Conservation (phyloP, 139 green algal genomes). For the Ulvella scutata region DNA sequence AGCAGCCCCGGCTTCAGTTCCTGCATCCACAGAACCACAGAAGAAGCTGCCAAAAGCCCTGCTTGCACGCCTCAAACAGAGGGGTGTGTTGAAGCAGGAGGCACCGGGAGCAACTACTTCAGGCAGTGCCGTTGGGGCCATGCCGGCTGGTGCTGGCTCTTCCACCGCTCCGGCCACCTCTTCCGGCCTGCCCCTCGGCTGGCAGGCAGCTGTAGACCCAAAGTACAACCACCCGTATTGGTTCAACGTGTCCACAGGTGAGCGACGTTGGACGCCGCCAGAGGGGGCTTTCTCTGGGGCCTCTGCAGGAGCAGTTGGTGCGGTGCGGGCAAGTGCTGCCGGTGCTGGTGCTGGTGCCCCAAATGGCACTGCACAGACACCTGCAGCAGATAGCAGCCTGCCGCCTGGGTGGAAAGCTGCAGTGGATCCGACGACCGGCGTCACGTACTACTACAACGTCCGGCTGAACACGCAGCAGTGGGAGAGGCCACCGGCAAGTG, state of each 20-base stretch:
- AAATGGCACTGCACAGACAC: too few species aligned
- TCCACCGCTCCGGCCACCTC: neutral
- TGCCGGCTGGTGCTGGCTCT: neutral
- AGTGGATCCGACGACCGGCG: neutral
- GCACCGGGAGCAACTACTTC: neutral
- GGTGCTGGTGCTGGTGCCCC: too few species aligned
- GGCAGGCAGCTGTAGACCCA: neutral
- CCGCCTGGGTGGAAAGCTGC: neutral
- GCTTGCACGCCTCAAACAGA: neutral
- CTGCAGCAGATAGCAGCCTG: neutral
- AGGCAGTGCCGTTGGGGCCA: neutral
- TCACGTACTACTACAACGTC: neutral
- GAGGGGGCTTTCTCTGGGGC: neutral
- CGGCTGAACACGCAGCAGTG: neutral
- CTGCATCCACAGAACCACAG: neutral
- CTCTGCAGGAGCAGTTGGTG: too few species aligned
- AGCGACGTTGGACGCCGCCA: neutral
- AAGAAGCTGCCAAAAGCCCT: neutral
- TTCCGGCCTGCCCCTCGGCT: neutral
- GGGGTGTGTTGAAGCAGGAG: neutral
- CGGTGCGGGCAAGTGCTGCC: too few species aligned
- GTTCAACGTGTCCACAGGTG: neutral
- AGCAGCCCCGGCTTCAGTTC: too few species aligned
- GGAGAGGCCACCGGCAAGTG: neutral
- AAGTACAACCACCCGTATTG: neutral